Conservation (phyloP, 2,329 filamentous ascomycete genomes). For the Didymella lethalis region DNA sequence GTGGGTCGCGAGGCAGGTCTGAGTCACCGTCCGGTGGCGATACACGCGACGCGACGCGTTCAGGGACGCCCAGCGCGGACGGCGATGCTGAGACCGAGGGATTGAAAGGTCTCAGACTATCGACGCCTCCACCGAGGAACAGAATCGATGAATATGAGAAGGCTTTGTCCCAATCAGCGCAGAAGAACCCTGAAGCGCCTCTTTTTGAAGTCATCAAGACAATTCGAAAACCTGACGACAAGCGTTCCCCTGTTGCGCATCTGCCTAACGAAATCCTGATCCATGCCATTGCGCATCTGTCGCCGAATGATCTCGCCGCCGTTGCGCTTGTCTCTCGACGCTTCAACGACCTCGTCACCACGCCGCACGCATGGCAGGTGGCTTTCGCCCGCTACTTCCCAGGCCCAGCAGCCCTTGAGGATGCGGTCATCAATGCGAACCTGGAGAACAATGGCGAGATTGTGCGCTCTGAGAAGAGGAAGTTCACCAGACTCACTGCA, state of each 20-base stretch:
- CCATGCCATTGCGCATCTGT: constrained; percentile 87
- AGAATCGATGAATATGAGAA: constrained; percentile 65
- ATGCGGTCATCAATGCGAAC: constrained; percentile 55
- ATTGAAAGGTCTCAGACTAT: constrained; percentile 36
- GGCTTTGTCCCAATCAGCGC: constrained; percentile 51
- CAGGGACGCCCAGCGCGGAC: constrained; percentile 21
- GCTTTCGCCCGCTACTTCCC: constrained; percentile 93
- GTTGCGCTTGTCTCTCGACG: constrained; percentile 87
- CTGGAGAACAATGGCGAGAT: constrained; percentile 44
- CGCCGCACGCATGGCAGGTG: constrained; percentile 90
- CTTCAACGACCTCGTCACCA: constrained; percentile 86
- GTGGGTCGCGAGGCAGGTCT: constrained; percentile 45
- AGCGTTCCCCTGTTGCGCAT: constrained; percentile 60
- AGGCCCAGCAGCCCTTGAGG: constrained; percentile 68
- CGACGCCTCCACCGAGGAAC: constrained; percentile 55
- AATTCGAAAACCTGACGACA: constrained; percentile 53
- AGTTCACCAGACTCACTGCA: constrained; percentile 82
- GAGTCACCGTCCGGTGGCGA: constrained; percentile 27
- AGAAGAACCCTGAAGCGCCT: constrained; percentile 53
- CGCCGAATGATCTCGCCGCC: constrained; percentile 81
- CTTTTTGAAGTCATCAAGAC: constrained; percentile 63
- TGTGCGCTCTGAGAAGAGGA: constrained; percentile 75
- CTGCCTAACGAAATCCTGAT: constrained; percentile 94
- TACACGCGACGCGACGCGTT: constrained; percentile 35
- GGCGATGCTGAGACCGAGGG: constrained; percentile 27